phyloP scores from a whole-genome alignment of 768 basidiomycete genomes.

The Lactifluus pinguis region DNA sequence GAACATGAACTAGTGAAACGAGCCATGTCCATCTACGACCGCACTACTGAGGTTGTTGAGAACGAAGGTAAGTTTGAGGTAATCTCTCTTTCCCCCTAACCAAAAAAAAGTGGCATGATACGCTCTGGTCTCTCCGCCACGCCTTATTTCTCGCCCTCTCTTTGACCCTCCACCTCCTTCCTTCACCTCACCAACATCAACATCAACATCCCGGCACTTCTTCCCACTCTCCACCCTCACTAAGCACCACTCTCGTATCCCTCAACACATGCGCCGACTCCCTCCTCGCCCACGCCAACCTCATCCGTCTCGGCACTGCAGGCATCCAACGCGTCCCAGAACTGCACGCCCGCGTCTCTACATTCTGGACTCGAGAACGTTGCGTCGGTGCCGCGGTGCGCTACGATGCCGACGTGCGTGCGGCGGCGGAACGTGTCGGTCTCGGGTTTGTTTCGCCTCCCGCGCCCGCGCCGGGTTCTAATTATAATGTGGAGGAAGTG shows the following conservation, averaged over 20 bases:
- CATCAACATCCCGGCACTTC: too few relatives aligned
- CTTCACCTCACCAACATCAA: neutral
- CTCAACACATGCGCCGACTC: neutral
- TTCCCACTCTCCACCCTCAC: neutral
- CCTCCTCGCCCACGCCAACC: conserved; percentile 6
- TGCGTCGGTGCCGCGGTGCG: conserved; percentile 11
- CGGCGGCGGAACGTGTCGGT: neutral
- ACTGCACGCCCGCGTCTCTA: conserved; percentile 3
- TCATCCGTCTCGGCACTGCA: conserved; percentile 2
- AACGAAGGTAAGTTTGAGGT: conserved; percentile 95
- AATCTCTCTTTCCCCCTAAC: too few relatives aligned
- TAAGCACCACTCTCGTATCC: neutral
- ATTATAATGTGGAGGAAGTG: neutral
- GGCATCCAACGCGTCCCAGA: conserved; percentile 7
- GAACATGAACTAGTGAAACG: conserved; percentile 92
- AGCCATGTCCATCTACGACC: conserved; percentile 92
- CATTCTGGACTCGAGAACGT: conserved; percentile 10
- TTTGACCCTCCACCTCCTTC: conserved; percentile 9
- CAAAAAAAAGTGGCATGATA: conserved; percentile 15
- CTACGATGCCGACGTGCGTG: conserved; percentile 9
- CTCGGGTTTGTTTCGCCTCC: neutral
- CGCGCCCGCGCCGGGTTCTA: neutral
- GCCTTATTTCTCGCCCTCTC: conserved; percentile 16
- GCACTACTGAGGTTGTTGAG: conserved; percentile 77
- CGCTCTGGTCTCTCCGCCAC: conserved; percentile 15